phyloP scores from a whole-genome alignment of 768 basidiomycete species.

The Cystobasidium onofrii region DNA sequence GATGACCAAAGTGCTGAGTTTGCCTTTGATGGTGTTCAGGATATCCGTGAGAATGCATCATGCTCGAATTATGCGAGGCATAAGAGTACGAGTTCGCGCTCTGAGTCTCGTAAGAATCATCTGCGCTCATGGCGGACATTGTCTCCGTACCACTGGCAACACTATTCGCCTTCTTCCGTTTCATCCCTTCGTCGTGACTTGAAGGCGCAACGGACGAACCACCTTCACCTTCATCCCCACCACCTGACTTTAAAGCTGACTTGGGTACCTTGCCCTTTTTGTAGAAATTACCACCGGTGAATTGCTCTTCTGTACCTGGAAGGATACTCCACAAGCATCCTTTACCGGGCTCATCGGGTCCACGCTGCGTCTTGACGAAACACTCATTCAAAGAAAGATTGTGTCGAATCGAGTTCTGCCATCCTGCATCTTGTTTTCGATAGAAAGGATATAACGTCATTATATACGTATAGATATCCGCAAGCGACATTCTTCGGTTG shows the following conservation, averaged over 20 bases:
- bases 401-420: constrained; percentile 97
- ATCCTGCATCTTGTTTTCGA: constrained; percentile 83
- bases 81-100: constrained; percentile 16
- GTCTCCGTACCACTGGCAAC: constrained; percentile 14
- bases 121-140: constrained; percentile 1
- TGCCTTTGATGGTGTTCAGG: background rate
- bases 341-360: constrained; percentile 55
- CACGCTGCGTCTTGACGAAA: constrained; percentile 70
- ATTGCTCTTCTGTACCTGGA: constrained; percentile 72
- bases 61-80: background rate
- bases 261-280: constrained; percentile 31
- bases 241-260: background rate
- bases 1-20: background rate
- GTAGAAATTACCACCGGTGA: constrained; percentile 51
- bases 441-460: constrained; percentile 88
- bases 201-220: background rate
- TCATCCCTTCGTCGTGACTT: background rate
- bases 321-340: constrained; percentile 82
- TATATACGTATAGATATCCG: constrained; percentile 95
- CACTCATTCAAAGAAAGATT: constrained; percentile 84
- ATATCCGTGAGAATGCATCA: background rate
- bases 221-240: background rate
- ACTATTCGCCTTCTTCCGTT: constrained; percentile 15
- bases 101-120: constrained; percentile 20
- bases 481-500: constrained; percentile 74